Evolutionary conservation across 2,329 filamentous ascomycete genomes (phyloP), one percentile per base, ranked within the genome.

Genomic region (Colletotrichum limetticola): DNA sequence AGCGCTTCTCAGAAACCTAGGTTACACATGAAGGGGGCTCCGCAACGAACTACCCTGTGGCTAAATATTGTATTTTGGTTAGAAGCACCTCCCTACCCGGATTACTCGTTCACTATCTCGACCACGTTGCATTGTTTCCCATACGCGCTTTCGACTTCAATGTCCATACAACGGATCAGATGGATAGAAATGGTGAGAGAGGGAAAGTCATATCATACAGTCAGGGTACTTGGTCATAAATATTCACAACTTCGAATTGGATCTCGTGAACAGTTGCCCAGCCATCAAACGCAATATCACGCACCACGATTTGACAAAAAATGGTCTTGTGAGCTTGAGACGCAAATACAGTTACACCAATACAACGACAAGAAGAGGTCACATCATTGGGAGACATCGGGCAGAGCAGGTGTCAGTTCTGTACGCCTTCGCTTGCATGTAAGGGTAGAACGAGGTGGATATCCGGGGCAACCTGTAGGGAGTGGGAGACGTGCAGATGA

Each of bases 321-420:
- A 28, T 26, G 22, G 28, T 37, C 60, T 62, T 53, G 24, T 42
- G 56, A 60, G 32, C 58, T 62, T 22, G 26, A 53, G 32, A 69
- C 53, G 59, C 42, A n/a, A 46, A 26, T 32, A 55, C 24, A 30
- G 46, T 62, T 67, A 66, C 63, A 71, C 68, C 66, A 42, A 35
- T 35, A 57, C 57, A 19, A 60, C 28, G 14, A 12, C 19, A 56
- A 24, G 35, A 30, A n/a, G 57, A 61, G 52, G 52, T 14, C 58
- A 60, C 55, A 56, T 55, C 60, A 19, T 42, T 64, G 55, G 59
- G 59, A 35, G 26, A 58, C 52, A 72, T 72, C 53, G 42, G 28
- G 12, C 24, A 59, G n/a, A 16, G 64, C 35, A 28, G 49, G 57
- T 62, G 19, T 62, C 28, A 66, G 35, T 19, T 19, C 46, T 71